Percentiles rank a stretch among this genome's conserved stretches.
Evolutionary conservation across 1,139 yeast genomes (phyloP).

Genomic region (Magnusiomyces ingens): DNA sequence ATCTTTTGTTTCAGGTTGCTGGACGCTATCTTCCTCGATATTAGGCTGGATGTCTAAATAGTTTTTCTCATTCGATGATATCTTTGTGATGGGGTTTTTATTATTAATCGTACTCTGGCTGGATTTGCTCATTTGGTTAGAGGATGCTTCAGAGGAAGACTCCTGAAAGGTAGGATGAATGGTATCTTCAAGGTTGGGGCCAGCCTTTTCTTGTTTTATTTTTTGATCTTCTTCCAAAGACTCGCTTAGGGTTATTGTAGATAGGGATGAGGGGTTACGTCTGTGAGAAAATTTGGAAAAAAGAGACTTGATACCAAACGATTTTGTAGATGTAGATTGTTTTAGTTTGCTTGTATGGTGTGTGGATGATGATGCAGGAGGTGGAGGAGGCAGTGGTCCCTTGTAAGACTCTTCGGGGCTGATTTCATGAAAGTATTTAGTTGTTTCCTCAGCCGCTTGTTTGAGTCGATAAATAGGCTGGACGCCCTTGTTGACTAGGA

Average conservation of each 20-base stretch:
- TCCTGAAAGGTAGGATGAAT: too few species aligned
- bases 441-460: slow-evolving; percentile 68
- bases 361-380: background rate
- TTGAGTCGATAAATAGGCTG: slow-evolving; percentile 75
- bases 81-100: background rate
- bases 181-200: too few species aligned
- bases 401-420: background rate
- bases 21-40: background rate
- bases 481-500: slow-evolving; percentile 79
- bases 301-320: background rate
- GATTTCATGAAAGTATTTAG: slow-evolving; percentile 19
- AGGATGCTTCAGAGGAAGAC: background rate
- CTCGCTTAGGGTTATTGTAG: background rate
- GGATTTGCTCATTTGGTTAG: background rate
- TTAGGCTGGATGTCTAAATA: background rate
- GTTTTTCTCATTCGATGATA: background rate
- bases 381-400: background rate
- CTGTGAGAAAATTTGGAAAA: too few species aligned
- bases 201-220: too few species aligned
- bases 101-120: slow-evolving; percentile 6
- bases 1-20: background rate
- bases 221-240: too few species aligned
- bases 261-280: background rate
- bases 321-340: background rate
- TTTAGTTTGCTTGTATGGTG: background rate